Base-by-base conservation (phyloP, 257 asterid genomes). In the Vinca minor region DNA sequence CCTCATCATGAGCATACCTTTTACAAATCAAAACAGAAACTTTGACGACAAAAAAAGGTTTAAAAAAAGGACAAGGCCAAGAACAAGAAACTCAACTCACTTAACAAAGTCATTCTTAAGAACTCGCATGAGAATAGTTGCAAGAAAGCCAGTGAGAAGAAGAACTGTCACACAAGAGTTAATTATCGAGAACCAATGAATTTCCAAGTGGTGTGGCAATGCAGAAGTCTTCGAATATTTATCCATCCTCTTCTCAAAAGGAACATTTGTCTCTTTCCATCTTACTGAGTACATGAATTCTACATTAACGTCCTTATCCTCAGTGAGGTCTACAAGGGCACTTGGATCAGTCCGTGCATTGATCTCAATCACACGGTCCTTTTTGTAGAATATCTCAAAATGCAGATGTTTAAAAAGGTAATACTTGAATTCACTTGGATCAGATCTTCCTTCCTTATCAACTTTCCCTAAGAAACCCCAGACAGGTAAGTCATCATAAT, bases 141-240 rank as follows among this genome's bases (percentile, higher is more conserved):
- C 86, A 10, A 80, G 84, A 70, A 80, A 83, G 14, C 84, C 88
- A 44, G 88, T 78, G n/a, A 80, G 77, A 67, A 83, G 84, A 36
- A 83, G 81, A 64, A 83, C 86, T 13, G 88, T 83, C 62, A 83
- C 88, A 64, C 88, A 83, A 29, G 84, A 83, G 75, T 83, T 83
- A 54, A 83, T 73, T 50, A 80, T 83, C 44, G 88, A 83, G 76
- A 80, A 83, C 85, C 88, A 83, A 54, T 80, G 85, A 60, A 83
- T 80, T 64, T 83, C 82, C 77, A 83, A 50, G 77, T 80, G 86
- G 69, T 59, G 88, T n/a, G 86, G 82, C 28, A 75, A 44, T 9
- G 82, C 75, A 39, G 88, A 83, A 4, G 86, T 75, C 59, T 73
- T 82, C 2, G 88, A 76, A 72, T 78, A 78, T 70, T 80, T 80